Evolutionary conservation across 768 basidiomycete genomes (phyloP).

Genomic region (Butyriboletus loyo): DNA sequence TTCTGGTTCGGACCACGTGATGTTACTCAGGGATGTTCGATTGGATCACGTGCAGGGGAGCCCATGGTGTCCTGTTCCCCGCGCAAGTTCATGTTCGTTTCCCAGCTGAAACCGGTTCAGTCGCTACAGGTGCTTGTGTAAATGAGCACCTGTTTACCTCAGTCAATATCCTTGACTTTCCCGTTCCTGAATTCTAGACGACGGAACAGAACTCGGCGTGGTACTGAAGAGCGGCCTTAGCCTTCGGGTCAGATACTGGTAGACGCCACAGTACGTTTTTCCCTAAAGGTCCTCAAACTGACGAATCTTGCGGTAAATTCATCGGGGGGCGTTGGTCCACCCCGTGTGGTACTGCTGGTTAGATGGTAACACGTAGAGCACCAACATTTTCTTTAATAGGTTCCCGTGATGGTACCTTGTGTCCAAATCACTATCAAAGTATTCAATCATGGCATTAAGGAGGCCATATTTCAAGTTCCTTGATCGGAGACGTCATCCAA

Average conservation of each 20-base stretch:
- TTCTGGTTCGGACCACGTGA: not conserved
- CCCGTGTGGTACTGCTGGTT: too few relatives aligned
- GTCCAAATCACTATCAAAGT: too few relatives aligned
- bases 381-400: not conserved
- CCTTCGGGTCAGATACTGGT: slow-evolving; percentile 1
- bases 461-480: too few relatives aligned
- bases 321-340: not conserved
- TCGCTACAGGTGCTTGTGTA: not conserved
- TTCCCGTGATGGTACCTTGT: not conserved
- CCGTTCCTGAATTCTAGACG: not conserved
- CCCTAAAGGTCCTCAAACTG: not conserved
- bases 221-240: not conserved
- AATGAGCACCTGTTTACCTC: not conserved
- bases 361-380: not conserved
- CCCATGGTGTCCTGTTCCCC: not conserved
- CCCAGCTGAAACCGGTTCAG: not conserved
- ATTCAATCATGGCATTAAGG: too few relatives aligned
- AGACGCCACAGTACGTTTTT: not conserved
- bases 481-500: too few relatives aligned
- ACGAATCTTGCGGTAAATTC: not conserved
- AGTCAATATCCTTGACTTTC: not conserved
- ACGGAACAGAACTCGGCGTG: slow-evolving; percentile 6
- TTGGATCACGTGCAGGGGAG: not conserved
- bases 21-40: not conserved
- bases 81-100: not conserved